Base-by-base conservation (phyloP, 169 alveolate genomes). In the Eimeria praecox region DNA sequence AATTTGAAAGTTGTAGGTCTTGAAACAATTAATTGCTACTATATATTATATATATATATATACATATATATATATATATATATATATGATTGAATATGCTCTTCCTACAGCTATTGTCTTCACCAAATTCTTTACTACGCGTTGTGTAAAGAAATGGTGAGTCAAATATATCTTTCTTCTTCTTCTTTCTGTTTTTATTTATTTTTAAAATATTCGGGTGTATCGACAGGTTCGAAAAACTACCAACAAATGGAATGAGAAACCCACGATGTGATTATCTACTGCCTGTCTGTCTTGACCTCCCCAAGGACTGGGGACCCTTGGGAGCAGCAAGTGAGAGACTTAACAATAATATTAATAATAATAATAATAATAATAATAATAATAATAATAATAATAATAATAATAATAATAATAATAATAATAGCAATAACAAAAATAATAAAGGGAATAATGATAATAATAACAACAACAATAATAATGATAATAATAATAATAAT, bases 241-340 rank as follows among this genome's bases (percentile, higher is more conserved):
- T 82, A 20, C 90, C 90, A 22, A 38, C 38, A 40, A 82, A 82
- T 24, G 90, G 90, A 9, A 27, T 22, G 18, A 22, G 90, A 20
- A 82, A 33, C 33, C 90, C 90, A 69, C 20, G 90, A 44, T 82
- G 90, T 46, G 90, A 82, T 35, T 82, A 82, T 16, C 46, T 82
- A 24, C 27, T 82, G 73, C 73, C 90, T 33, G 90, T 82, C 56
- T 44, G 90, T n/a, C 10, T 46, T 14, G 90, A 82, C 20, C 49
- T 82, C 14, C 71, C 73, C n/a, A 82, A 49, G 30, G 90, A 82
- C 73, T 82, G 90, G 90, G 90, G 90, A 3, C 73, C 90, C 20
- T 42, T 82, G 24, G 90, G 90, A 82, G 90, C 90, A 38, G 93
- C 93, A 33, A 64, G 93, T 64, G n/a, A 71, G 80, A 44, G 14